A percentile compares a stretch with the other conserved stretches of the same genome.
Evolutionary conservation across 2,329 filamentous ascomycete genomes (phyloP).

Genomic region (Ustulina deusta): DNA sequence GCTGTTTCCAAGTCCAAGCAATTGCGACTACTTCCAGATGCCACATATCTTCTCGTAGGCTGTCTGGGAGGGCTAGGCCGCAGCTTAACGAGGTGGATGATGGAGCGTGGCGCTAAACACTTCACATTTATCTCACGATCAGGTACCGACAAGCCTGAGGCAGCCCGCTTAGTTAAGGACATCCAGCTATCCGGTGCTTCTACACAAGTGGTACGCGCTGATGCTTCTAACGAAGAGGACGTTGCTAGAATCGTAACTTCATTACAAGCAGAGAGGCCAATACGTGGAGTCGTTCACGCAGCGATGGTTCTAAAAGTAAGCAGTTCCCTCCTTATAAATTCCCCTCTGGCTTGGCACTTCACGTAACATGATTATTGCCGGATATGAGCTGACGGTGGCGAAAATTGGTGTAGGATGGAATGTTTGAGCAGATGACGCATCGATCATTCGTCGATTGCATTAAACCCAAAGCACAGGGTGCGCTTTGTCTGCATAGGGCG

Average conservation of each 20-base stretch:
- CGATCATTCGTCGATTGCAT: constrained; percentile 23
- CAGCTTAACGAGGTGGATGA: constrained; percentile 52
- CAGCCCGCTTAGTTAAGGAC: constrained; percentile 39
- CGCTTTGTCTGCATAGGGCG: constrained; percentile 33
- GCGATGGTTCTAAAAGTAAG: constrained; percentile 44
- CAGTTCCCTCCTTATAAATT: background rate
- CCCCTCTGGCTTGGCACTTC: background rate
- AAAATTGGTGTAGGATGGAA: constrained; percentile 33
- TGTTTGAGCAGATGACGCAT: constrained; percentile 39
- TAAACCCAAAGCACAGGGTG: constrained; percentile 39
- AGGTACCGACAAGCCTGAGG: constrained; percentile 45
- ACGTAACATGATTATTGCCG: constrained; percentile 12
- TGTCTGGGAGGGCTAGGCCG: constrained; percentile 54
- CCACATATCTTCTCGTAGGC: constrained; percentile 53
- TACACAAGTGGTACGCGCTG: constrained; percentile 31
- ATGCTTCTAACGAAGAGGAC: constrained; percentile 27
- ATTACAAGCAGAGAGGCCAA: constrained; percentile 32
- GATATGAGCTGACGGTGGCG: constrained; percentile 4
- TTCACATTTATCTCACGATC: constrained; percentile 53
- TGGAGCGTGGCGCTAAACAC: constrained; percentile 49
- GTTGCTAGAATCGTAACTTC: constrained; percentile 20
- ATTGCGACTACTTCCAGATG: constrained; percentile 31
- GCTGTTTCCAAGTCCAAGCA: constrained; percentile 19
- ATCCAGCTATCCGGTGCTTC: constrained; percentile 29
- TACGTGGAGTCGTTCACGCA: constrained; percentile 46